A percentile compares a stretch with the other conserved stretches of the same genome.
These are phyloP conservation scores for Boletellus sp. DNA, from an alignment of 768 basidiomycete species.

Conservation along the genomic window DNA sequence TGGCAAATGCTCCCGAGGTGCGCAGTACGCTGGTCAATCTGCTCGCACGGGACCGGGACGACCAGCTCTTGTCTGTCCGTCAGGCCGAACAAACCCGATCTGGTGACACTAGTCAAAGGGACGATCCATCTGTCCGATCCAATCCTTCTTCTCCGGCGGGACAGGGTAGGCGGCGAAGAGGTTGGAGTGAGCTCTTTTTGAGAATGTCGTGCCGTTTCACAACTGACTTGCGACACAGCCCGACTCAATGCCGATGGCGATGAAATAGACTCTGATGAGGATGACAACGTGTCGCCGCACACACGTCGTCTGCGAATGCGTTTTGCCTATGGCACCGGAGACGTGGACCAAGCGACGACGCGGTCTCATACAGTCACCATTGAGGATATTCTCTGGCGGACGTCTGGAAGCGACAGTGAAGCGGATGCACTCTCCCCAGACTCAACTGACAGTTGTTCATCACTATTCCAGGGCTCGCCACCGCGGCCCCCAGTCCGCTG, in stretches of 20 bases:
- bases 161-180: conserved; percentile 30
- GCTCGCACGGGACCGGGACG: conserved; percentile 25
- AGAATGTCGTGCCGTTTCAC: not conserved
- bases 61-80: conserved; percentile 6
- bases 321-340: conserved; percentile 19
- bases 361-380: conserved; percentile 29
- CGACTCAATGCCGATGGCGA: conserved; percentile 52
- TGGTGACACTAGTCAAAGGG: conserved; percentile 10
- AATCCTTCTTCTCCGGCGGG: conserved; percentile 9
- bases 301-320: conserved; percentile 46
- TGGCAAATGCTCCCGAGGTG: conserved; percentile 22
- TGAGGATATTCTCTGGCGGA: conserved; percentile 23
- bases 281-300: conserved; percentile 49
- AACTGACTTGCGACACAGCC: conserved; percentile 24
- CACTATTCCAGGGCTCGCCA: conserved; percentile 11
- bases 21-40: conserved; percentile 22
- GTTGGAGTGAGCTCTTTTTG: conserved; percentile 29
- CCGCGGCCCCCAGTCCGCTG: conserved; percentile 7
- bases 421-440: conserved; percentile 17
- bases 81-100: conserved; percentile 7
- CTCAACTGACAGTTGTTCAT: conserved; percentile 16
- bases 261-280: conserved; percentile 59
- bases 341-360: conserved; percentile 27
- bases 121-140: conserved; percentile 4
- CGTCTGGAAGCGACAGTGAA: conserved; percentile 23